Conservation (phyloP, 2,329 filamentous ascomycete genomes). For the Fusarium mangiferae region DNA sequence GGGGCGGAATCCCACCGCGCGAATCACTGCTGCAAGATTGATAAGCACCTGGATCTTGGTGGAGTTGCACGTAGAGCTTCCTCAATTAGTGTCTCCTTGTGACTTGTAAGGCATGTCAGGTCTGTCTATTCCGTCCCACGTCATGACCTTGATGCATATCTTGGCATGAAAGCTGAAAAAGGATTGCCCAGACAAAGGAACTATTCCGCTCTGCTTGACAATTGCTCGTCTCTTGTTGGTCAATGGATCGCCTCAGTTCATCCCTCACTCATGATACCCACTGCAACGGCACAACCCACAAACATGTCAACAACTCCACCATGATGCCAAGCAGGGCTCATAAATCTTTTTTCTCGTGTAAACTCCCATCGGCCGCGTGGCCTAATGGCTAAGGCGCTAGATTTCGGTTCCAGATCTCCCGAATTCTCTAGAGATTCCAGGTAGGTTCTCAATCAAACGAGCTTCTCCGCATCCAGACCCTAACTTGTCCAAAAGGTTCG, state of each 20-base stretch:
- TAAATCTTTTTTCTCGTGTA: background rate
- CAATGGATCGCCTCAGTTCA: background rate
- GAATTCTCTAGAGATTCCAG: constrained; percentile 41
- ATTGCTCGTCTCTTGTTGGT: constrained; percentile 5
- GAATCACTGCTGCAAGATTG: constrained; percentile 34
- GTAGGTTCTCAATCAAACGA: constrained; percentile 1
- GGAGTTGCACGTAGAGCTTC: constrained; percentile 8
- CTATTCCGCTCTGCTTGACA: constrained; percentile 5
- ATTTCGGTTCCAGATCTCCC: constrained; percentile 27
- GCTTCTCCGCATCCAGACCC: background rate
- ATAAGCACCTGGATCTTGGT: constrained; percentile 22
- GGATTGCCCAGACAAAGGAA: background rate
- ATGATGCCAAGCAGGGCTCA: constrained; percentile 2
- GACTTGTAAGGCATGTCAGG: background rate
- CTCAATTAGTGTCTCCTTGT: background rate
- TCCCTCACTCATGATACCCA: constrained; percentile 7
- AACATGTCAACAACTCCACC: constrained; percentile 4
- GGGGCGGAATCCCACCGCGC: background rate
- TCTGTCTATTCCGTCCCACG: background rate
- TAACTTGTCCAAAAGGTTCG: constrained; percentile 31
- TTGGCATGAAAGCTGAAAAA: background rate
- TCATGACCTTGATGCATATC: background rate
- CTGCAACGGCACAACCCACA: background rate
- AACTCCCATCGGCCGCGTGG: constrained; percentile 32
- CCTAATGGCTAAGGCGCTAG: constrained; percentile 42